Conservation (phyloP, 164 flowering plant genomes). For the Sextonia rubra region DNA sequence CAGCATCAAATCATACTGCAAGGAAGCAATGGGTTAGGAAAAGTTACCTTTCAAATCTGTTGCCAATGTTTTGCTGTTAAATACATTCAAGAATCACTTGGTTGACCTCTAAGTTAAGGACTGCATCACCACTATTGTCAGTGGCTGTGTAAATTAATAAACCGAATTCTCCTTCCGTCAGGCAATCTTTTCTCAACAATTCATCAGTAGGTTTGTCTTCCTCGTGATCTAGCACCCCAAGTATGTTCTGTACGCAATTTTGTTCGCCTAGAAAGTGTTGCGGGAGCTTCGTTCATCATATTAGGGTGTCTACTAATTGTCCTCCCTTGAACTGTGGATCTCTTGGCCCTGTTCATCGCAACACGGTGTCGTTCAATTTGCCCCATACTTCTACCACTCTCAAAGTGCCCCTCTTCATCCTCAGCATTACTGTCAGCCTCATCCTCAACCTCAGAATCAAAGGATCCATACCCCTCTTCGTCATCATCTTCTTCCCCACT, state of each 20-base stretch:
- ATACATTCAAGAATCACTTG: neutral
- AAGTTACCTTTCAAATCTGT: neutral
- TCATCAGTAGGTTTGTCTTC: slow-evolving; percentile 9
- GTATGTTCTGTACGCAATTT: slow-evolving; percentile 8
- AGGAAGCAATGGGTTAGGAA: neutral
- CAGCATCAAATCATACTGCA: too few species aligned
- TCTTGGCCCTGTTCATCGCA: neutral
- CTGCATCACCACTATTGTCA: neutral
- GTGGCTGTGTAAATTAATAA: neutral
- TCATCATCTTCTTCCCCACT: slow-evolving; percentile 19
- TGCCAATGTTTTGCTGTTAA: neutral
- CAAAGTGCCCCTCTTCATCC: slow-evolving; percentile 4
- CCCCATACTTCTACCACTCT: slow-evolving; percentile 15
- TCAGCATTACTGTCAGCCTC: slow-evolving; percentile 5
- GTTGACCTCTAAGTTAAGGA: neutral
- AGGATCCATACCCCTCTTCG: slow-evolving; percentile 4
- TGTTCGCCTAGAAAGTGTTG: slow-evolving; percentile 14
- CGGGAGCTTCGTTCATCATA: slow-evolving; percentile 9
- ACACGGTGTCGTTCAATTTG: neutral
- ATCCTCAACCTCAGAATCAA: slow-evolving; percentile 11
- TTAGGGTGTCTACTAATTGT: slow-evolving; percentile 8
- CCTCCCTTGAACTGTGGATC: slow-evolving; percentile 18
- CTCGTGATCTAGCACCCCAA: slow-evolving; percentile 7
- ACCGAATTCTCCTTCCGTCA: neutral
- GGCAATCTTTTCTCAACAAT: slow-evolving; percentile 9